Evolutionary conservation across 208 protist species (phyloP), one percentile per base, ranked within the genome.

Genomic region (Acanthamoeba sp.): DNA sequence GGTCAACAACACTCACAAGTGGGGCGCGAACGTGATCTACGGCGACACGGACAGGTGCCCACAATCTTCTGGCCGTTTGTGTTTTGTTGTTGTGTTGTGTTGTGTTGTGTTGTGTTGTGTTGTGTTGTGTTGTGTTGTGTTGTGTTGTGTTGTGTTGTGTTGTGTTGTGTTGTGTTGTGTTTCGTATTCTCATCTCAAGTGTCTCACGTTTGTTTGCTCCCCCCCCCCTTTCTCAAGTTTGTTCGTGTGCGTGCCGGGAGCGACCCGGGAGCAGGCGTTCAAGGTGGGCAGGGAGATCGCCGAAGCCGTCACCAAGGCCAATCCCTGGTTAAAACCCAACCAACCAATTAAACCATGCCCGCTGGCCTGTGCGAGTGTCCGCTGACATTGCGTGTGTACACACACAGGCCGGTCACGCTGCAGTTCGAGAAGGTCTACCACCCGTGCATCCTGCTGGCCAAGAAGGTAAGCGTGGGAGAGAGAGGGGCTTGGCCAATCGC

Each of bases 341-440:
- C n/a, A n/a, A n/a, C n/a, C n/a, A n/a, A n/a, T n/a, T n/a, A n/a
- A n/a, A n/a, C n/a, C n/a, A n/a, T n/a, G n/a, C n/a, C n/a, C n/a
- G n/a, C n/a, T 10, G 52, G 14, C 59, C 22, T 69, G 59, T 9
- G 14, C 6, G 6, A 55, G 16, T 16, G 48, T 55, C 48, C 16
- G 48, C 48, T 55, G 16, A 55, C 48, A 69, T 69, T 69, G 9
- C 14, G 6, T 34, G 59, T 69, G 22, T 69, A 27, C 59, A 29
- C 64, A 29, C 64, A 38, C 32, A 71, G 64, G 14, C 97, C 98
- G 12, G 94, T 99, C 2, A 95, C 95, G 66, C 94, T 98, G 48
- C 95, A 98, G 80, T 97, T 99, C 78, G 98, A 99, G 89, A 98
- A 98, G 42, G 84, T 99, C 10, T 99, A 98, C 71, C 94, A 96